Evolutionary conservation across 768 basidiomycete species (phyloP).

Genomic region (Termitomyces sp.): DNA sequence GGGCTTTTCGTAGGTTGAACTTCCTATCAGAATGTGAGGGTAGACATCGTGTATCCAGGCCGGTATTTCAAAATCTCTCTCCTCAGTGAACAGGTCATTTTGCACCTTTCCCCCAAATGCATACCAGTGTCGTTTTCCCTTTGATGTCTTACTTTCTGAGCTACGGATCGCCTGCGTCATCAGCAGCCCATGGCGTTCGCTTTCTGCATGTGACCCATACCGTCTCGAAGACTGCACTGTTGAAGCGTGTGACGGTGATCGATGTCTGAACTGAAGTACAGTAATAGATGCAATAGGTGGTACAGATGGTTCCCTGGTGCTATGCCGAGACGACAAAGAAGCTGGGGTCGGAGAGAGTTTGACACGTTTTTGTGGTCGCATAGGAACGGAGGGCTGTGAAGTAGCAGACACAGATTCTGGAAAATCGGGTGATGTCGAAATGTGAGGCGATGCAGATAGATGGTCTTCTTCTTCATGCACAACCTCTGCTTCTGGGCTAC

Average conservation of each 20-base stretch:
- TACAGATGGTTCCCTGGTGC: slow-evolving; percentile 19
- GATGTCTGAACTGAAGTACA: slow-evolving; percentile 7
- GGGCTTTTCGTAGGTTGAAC: background rate
- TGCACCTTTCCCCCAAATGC: slow-evolving; percentile 65
- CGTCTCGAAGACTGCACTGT: slow-evolving; percentile 12
- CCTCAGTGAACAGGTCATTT: slow-evolving; percentile 35
- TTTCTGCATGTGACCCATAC: slow-evolving; percentile 17
- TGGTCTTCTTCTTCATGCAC: background rate
- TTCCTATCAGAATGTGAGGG: background rate
- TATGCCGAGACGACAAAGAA: slow-evolving; percentile 4
- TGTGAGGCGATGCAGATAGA: background rate
- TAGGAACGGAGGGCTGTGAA: background rate
- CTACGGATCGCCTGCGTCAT: slow-evolving; percentile 51
- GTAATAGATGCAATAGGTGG: slow-evolving; percentile 25
- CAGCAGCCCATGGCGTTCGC: slow-evolving; percentile 20
- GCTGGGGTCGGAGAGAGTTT: slow-evolving; percentile 8
- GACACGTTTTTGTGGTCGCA: slow-evolving; percentile 14
- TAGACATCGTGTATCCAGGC: slow-evolving; percentile 38
- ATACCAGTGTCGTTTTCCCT: slow-evolving; percentile 48
- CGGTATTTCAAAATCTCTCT: slow-evolving; percentile 56
- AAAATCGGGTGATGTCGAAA: slow-evolving; percentile 5
- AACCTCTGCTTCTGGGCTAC: slow-evolving; percentile 10
- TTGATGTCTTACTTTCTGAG: slow-evolving; percentile 40
- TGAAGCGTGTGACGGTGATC: slow-evolving; percentile 14
- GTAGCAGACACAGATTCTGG: background rate